Evolutionary conservation across 129 eudicot genomes (phyloP).

Genomic region (Erigeron canadensis): DNA sequence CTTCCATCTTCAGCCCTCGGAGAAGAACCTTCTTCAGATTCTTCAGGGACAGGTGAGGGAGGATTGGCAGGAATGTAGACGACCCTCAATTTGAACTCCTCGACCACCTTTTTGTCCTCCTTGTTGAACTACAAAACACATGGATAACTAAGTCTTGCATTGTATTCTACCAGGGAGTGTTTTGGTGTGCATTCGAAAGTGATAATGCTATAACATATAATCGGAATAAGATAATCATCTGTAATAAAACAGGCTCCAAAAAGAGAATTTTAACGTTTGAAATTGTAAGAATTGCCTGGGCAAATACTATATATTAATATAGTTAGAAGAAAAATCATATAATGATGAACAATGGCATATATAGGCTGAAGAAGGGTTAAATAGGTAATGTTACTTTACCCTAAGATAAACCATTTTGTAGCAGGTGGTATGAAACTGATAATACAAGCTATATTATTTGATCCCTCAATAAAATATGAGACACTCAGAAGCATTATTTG

Average conservation of each 20-base stretch:
- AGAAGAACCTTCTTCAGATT: conserved; percentile 86
- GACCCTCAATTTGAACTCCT: conserved; percentile 84
- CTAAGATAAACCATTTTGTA: not conserved
- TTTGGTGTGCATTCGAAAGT: not conserved
- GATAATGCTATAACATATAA: not conserved
- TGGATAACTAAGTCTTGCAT: not conserved
- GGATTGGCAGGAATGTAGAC: conserved; percentile 86
- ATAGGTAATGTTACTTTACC: not conserved
- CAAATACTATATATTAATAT: not conserved
- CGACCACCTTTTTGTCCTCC: conserved; percentile 70
- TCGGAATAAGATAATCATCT: not conserved
- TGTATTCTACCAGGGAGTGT: not conserved
- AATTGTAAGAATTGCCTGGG: not conserved
- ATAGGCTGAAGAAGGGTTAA: not conserved
- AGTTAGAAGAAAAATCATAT: too few relatives aligned
- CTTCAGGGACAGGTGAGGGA: conserved; percentile 98
- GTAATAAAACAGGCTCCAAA: not conserved
- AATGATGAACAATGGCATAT: not conserved
- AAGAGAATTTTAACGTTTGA: not conserved
- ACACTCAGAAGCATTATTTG: not conserved
- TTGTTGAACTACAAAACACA: conserved; percentile 55
- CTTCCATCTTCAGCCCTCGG: conserved; percentile 64
- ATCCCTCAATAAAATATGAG: not conserved
- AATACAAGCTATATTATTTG: not conserved
- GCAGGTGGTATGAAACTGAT: not conserved